A percentile compares a stretch with the other conserved stretches of the same genome.
Conservation (phyloP, 106 monocot genomes). For the Dioscorea dumetorum region DNA sequence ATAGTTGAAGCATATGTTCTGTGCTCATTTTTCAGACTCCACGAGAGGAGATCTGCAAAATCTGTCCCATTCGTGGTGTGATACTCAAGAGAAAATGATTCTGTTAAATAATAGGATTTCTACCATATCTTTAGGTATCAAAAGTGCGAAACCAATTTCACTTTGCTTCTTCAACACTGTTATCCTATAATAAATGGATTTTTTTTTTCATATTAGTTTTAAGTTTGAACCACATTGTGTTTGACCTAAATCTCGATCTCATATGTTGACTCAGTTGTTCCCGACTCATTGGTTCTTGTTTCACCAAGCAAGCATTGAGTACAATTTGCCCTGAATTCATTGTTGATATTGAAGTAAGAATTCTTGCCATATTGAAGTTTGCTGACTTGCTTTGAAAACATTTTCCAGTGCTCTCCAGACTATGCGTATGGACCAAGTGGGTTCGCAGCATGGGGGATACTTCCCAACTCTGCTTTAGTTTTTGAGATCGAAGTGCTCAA, state of each 20-base stretch:
- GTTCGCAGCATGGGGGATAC: constrained; percentile 17
- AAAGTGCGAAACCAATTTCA: no score
- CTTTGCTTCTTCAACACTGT: neutral
- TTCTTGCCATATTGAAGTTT: neutral
- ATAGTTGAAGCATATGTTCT: no score
- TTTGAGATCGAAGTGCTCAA: constrained; percentile 19
- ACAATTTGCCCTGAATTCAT: neutral
- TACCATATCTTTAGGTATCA: no score
- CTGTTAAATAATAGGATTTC: no score
- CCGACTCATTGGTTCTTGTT: neutral
- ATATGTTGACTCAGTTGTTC: neutral
- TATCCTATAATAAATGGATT: neutral
- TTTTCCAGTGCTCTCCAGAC: constrained; percentile 20
- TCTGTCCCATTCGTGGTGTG: neutral
- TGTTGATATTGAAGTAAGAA: neutral
- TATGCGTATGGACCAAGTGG: constrained; percentile 13
- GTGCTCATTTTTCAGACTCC: no score
- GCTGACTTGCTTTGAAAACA: neutral
- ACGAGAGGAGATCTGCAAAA: no score
- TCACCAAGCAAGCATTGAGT: neutral
- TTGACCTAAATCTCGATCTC: neutral
- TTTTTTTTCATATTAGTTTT: neutral
- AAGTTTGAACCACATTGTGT: neutral
- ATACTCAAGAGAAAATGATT: neutral
- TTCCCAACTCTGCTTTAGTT: constrained; percentile 6